phyloP scores from a whole-genome alignment of 116 monocot genomes.

The Dioscorea cayenensis region DNA sequence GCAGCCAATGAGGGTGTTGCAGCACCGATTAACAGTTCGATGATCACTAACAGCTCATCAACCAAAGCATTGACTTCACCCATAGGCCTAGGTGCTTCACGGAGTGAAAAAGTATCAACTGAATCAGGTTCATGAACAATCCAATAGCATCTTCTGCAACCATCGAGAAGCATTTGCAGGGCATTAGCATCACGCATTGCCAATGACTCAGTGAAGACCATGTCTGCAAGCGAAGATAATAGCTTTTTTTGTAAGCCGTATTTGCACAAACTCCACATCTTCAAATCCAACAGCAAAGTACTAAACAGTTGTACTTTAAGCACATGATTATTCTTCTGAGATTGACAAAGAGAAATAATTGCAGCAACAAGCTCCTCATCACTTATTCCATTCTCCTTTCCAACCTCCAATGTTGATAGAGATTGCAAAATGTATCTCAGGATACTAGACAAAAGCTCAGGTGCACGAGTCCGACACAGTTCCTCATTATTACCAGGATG shows the following conservation, averaged over 20 bases:
- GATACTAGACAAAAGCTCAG: slow-evolving; percentile 80
- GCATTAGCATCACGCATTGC: slow-evolving; percentile 92
- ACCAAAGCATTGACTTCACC: slow-evolving; percentile 91
- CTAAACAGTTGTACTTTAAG: slow-evolving; percentile 90
- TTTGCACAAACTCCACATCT: slow-evolving; percentile 85
- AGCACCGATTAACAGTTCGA: slow-evolving; percentile 84
- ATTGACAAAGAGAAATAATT: slow-evolving; percentile 81
- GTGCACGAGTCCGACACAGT: slow-evolving; percentile 51
- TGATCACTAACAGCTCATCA: slow-evolving; percentile 92
- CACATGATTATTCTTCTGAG: slow-evolving; percentile 58
- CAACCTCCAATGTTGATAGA: slow-evolving; percentile 37
- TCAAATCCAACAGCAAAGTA: slow-evolving; percentile 80
- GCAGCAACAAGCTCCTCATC: slow-evolving; percentile 90
- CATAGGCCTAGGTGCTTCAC: slow-evolving; percentile 41
- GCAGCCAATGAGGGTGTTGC: slow-evolving; percentile 52
- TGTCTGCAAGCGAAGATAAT: slow-evolving; percentile 95
- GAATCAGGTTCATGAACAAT: slow-evolving; percentile 64
- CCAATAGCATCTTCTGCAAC: slow-evolving; percentile 97
- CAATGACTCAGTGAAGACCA: slow-evolving; percentile 89
- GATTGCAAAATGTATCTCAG: slow-evolving; percentile 54
- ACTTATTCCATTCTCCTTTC: slow-evolving; percentile 34
- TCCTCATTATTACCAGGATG: slow-evolving; percentile 92
- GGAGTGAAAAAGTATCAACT: slow-evolving; percentile 56
- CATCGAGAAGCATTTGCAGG: slow-evolving; percentile 95
- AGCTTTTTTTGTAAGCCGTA: slow-evolving; percentile 96